A percentile compares a stretch with the other conserved stretches of the same genome.
Conservation (phyloP, 176 grass and related monocot genomes). For the Pontederia crassipes region DNA sequence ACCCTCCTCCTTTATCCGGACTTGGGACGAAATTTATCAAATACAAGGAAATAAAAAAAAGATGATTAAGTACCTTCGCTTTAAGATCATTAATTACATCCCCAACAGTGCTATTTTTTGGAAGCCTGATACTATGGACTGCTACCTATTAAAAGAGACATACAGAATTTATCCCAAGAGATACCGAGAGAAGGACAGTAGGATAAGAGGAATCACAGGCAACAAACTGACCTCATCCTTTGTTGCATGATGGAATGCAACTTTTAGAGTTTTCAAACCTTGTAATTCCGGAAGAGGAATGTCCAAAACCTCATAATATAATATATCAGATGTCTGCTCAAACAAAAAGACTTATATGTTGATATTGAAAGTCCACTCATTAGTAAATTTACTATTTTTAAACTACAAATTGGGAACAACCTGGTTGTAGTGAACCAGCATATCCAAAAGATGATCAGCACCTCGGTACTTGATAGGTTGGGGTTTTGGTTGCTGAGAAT, state of each 20-base stretch:
- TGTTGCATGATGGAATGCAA: slow-evolving; percentile 46
- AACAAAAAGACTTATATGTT: slow-evolving; percentile 2
- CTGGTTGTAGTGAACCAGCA: slow-evolving; percentile 50
- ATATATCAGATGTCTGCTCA: slow-evolving; percentile 44
- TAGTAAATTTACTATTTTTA: background rate
- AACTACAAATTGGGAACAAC: slow-evolving; percentile 20
- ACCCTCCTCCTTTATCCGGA: too few relatives aligned
- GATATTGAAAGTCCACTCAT: background rate
- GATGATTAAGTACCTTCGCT: slow-evolving; percentile 52
- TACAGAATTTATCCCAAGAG: background rate
- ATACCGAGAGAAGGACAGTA: background rate
- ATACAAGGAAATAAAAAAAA: background rate
- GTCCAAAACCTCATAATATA: slow-evolving; percentile 72
- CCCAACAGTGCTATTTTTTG: slow-evolving; percentile 86
- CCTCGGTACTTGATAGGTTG: slow-evolving; percentile 58
- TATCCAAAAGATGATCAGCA: slow-evolving; percentile 51
- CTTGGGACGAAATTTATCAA: too few relatives aligned
- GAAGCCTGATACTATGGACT: slow-evolving; percentile 87
- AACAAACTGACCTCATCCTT: slow-evolving; percentile 41
- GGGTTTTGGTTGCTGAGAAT: slow-evolving; percentile 50
- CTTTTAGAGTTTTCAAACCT: slow-evolving; percentile 48
- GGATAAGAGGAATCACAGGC: background rate
- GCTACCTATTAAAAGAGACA: slow-evolving; percentile 51
- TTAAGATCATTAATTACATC: slow-evolving; percentile 87
- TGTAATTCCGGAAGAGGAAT: slow-evolving; percentile 80